Evolutionary conservation across 768 basidiomycete genomes (phyloP).

Genomic region (Tephrocybe sp.): DNA sequence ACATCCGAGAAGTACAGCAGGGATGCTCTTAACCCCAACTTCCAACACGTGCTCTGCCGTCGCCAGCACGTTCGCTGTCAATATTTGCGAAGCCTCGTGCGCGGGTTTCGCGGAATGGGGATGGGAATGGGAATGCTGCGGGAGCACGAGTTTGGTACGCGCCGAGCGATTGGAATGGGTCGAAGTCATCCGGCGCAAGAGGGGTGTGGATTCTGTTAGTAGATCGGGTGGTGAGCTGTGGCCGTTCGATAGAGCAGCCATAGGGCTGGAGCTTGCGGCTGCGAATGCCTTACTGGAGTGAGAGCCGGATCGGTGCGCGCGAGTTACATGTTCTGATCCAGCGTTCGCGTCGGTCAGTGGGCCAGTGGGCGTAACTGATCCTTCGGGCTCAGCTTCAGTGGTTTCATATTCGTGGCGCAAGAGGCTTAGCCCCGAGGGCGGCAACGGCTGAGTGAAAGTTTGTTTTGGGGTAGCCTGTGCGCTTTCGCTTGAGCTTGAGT

Average conservation of each 20-base stretch:
- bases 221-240: background rate
- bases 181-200: conserved; percentile 5
- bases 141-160: background rate
- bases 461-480: too few relatives aligned
- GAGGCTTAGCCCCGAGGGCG: conserved; percentile 39
- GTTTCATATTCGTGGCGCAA: conserved; percentile 24
- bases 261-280: conserved; percentile 13
- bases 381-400: conserved; percentile 7
- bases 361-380: conserved; percentile 14
- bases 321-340: too few relatives aligned
- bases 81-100: too few relatives aligned
- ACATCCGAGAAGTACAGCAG: conserved; percentile 81
- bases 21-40: conserved; percentile 50
- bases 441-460: conserved; percentile 9
- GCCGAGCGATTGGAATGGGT: background rate
- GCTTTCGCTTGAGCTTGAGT: too few relatives aligned
- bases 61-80: background rate
- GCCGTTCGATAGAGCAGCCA: background rate
- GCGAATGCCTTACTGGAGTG: too few relatives aligned
- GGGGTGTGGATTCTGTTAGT: conserved; percentile 16
- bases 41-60: conserved; percentile 7
- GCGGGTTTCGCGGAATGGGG: background rate
- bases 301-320: too few relatives aligned
- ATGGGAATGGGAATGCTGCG: background rate
- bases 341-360: background rate